phyloP scores from a whole-genome alignment of 2,329 filamentous ascomycete species.

The Macrophomina phaseolina region DNA sequence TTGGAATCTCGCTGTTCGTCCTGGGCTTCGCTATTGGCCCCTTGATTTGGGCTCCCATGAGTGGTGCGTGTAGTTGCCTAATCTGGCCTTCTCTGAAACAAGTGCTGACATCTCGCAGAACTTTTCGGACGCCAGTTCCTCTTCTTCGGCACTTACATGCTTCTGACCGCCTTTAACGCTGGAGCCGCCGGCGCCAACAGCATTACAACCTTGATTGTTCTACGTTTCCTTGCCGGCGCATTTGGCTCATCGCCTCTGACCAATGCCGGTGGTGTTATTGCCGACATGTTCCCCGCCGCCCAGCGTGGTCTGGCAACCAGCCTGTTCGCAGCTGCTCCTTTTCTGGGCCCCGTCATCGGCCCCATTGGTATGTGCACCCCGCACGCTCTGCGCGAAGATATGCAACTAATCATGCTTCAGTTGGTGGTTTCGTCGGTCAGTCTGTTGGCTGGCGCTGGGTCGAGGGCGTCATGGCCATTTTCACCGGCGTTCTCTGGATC shows the following conservation, averaged over 20 bases:
- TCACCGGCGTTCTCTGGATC: slow-evolving; percentile 47
- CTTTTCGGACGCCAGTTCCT: slow-evolving; percentile 58
- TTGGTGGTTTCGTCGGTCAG: slow-evolving; percentile 33
- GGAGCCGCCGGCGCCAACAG: slow-evolving; percentile 51
- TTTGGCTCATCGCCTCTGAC: slow-evolving; percentile 52
- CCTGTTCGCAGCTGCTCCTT: slow-evolving; percentile 31
- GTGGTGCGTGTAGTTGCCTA: slow-evolving; percentile 23
- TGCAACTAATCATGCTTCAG: neutral
- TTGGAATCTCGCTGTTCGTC: slow-evolving; percentile 70
- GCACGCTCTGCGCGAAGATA: neutral
- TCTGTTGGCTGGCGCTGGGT: slow-evolving; percentile 38
- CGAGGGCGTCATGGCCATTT: slow-evolving; percentile 61
- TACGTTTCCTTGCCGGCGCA: slow-evolving; percentile 53
- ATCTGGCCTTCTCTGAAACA: neutral
- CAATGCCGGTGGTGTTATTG: slow-evolving; percentile 55
- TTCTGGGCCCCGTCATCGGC: slow-evolving; percentile 32
- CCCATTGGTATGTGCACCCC: slow-evolving; percentile 27
- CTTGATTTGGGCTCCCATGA: slow-evolving; percentile 66
- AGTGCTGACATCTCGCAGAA: slow-evolving; percentile 46
- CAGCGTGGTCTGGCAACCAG: slow-evolving; percentile 32
- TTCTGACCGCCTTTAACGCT: slow-evolving; percentile 49
- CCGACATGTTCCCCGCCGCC: slow-evolving; percentile 52
- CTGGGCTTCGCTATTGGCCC: slow-evolving; percentile 64
- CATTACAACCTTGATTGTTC: slow-evolving; percentile 51
- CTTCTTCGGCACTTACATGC: slow-evolving; percentile 44